These are phyloP conservation scores for Entrophospora sp. DNA, from an alignment of 192 early-diverging fungal genomes.

Conservation along the genomic window DNA sequence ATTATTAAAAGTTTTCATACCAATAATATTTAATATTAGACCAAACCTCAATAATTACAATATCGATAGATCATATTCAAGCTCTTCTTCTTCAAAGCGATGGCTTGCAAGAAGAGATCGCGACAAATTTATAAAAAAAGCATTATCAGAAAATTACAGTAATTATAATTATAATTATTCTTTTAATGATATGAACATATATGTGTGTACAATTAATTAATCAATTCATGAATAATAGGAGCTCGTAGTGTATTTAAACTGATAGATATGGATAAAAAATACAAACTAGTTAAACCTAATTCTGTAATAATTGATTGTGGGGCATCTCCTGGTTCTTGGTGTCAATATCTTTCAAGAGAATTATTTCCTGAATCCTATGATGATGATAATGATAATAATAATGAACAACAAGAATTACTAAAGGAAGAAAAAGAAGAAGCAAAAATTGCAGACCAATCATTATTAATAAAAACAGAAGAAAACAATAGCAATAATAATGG, in stretches of 20 bases:
- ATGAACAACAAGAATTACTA: too few relatives aligned
- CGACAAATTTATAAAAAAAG: slow-evolving; percentile 61
- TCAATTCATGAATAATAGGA: not conserved
- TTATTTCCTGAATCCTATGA: slow-evolving; percentile 16
- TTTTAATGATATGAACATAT: too few relatives aligned
- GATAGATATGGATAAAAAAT: slow-evolving; percentile 43
- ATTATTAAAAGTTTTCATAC: too few relatives aligned
- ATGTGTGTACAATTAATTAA: not conserved
- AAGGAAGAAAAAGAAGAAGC: too few relatives aligned
- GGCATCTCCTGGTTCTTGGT: slow-evolving; percentile 73
- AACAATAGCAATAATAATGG: not conserved
- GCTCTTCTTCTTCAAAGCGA: slow-evolving; percentile 42
- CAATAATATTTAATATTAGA: too few relatives aligned
- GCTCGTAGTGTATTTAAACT: slow-evolving; percentile 72
- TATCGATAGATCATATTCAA: too few relatives aligned
- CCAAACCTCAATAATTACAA: too few relatives aligned
- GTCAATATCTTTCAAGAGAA: slow-evolving; percentile 52
- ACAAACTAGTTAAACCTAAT: slow-evolving; percentile 25
- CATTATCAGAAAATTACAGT: slow-evolving; percentile 49
- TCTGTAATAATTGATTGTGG: slow-evolving; percentile 52
- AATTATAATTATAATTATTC: too few relatives aligned
- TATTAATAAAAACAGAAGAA: too few relatives aligned
- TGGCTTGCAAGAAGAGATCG: slow-evolving; percentile 58
- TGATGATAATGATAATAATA: not conserved
- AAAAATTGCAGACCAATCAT: too few relatives aligned